Evolutionary conservation across 768 basidiomycete genomes (phyloP), one percentile per base, ranked within the genome.

Genomic region (Russula olivacea): DNA sequence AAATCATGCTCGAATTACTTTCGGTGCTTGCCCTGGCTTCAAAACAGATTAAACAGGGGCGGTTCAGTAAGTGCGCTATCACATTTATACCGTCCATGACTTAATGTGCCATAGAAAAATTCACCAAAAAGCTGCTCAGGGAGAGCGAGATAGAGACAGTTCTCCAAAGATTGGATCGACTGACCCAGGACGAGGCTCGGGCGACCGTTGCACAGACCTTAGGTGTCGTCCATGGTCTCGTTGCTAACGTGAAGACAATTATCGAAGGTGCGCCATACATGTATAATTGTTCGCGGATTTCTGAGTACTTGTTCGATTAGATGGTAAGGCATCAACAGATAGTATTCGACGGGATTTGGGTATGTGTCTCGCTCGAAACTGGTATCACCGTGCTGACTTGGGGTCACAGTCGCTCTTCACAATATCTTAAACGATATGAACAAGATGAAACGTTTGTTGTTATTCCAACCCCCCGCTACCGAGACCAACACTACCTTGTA

Each of bases 391-490:
- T 47, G 47, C 54, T 55, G 25, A 55, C 54, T 19, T 19, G 25
- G 8, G 3, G 14, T 12, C 4, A 8, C 5, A 61, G 61, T 36
- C 19, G 9, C 38, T 5, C 36, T 55, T n/a, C 36, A n/a, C n/a
- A n/a, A n/a, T n/a, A 55, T 2, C 2, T n/a, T 55, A 36, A 25
- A 38, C 1, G 47, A 55, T 25, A 11, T 61, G 12, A 55, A 55
- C n/a, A 32, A 40, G 7, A 50, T 50, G 25, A 48, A 55, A 40
- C 61, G 61, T 61, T 23, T 15, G 60, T 53, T n/a, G n/a, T 3
- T 2, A 0, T 51, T n/a, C 9, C 11, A 1, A 11, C 9, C 19
- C n/a, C 4, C n/a, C 17, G 2, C 9, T 19, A 1, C 50, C 15
- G 19, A 19, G 30, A n/a, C 30, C 17, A 9, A 51, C 3, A 19